Evolutionary conservation across 2,329 filamentous ascomycete genomes (phyloP), one percentile per base, ranked within the genome.

Genomic region (Aphanocladium album): DNA sequence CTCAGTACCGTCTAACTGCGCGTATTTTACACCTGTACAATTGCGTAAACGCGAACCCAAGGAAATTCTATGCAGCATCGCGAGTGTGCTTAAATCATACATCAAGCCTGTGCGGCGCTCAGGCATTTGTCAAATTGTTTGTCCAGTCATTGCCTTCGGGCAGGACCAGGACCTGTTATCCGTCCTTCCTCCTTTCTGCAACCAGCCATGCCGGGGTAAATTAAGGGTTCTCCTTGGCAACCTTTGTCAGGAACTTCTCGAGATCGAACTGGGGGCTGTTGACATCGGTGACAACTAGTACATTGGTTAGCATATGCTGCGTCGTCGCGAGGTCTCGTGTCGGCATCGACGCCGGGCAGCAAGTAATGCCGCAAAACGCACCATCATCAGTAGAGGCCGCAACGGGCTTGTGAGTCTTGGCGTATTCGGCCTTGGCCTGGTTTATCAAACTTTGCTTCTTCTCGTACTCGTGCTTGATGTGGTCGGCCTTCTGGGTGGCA

Each of bases 231-330:
- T 82, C 74, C 73, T 80, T 76, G 66, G 76, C 69, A 69, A 91
- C 78, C 69, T 84, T 81, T 71, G 85, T 83, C 75, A 96, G 78
- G 76, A 86, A 91, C 69, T 89, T 87, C 82, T 98, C 93, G 69
- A 98, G 83, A 75, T 99, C 93, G 80, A 98, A 98, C 72, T 92
- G 91, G 72, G 92, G 87, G 80, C 95, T 87, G 72, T 88, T 85
- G 63, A 89, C 89, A 78, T 98, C 88, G 62, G 70, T 71, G 53
- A 73, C 67, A 43, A 70, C 74, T 76, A 59, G 19, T 25, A 46
- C 9, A 16, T 35, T 21, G 4, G 65, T 72, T 63, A 72, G 69
- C 19, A 45, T 12, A n/a, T 53, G 62, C 50, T 6, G 6, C 17
- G 4, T 19, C 16, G 27, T 37, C 25, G 30, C 17, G 19, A 52